Conservation (phyloP, 768 basidiomycete genomes). For the Cubamyces lactineus region DNA sequence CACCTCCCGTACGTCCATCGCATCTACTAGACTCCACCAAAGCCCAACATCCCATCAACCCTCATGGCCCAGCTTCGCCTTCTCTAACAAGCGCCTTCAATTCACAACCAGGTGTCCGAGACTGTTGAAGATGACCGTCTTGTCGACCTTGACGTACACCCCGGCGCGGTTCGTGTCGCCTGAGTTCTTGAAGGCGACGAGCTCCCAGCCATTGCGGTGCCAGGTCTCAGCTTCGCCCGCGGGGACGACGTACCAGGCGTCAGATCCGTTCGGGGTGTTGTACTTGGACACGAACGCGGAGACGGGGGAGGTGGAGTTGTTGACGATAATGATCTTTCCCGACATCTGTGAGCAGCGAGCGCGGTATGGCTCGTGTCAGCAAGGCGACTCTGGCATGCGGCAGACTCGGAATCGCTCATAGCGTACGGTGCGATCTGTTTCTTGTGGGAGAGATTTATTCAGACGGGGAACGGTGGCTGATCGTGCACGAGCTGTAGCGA, state of each 20-base stretch:
- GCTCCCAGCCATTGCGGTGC: slow-evolving; percentile 9
- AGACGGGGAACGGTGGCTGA: too few species aligned
- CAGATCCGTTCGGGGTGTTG: background rate
- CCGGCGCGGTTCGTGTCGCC: slow-evolving; percentile 8
- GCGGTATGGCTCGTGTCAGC: background rate
- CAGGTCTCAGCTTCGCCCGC: background rate
- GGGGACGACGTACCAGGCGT: slow-evolving; percentile 4
- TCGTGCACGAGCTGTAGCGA: too few species aligned
- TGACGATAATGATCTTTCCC: slow-evolving; percentile 10
- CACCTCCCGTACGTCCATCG: too few species aligned
- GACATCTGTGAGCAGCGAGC: background rate
- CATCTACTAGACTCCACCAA: too few species aligned
- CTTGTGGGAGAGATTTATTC: too few species aligned
- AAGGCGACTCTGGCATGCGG: background rate
- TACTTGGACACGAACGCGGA: slow-evolving; percentile 9
- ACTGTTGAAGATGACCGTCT: background rate
- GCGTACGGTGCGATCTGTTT: too few species aligned
- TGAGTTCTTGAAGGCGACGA: slow-evolving; percentile 13
- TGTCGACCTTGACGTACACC: slow-evolving; percentile 4
- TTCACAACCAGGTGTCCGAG: background rate
- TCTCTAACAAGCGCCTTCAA: background rate
- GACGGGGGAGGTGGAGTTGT: slow-evolving; percentile 1
- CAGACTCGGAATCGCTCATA: background rate
- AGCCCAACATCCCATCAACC: too few species aligned
- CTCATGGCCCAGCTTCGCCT: too few species aligned